Conservation (phyloP, 2,329 filamentous ascomycete species). For the Aquanectria penicillioides region DNA sequence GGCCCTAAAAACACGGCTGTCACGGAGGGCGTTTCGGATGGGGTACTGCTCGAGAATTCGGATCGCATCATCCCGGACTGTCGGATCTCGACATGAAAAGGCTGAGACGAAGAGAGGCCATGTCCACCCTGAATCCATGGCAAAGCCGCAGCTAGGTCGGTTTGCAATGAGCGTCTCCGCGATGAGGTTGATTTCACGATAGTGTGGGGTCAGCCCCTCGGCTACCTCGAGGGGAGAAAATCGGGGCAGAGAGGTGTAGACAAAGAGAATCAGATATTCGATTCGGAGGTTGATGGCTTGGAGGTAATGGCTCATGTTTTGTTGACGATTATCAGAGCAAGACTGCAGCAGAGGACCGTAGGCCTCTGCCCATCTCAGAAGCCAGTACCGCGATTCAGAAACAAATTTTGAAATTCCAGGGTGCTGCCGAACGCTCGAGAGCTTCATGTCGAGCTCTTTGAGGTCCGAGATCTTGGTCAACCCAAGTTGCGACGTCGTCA, state of each 20-base stretch:
- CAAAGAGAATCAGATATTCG: conserved; percentile 54
- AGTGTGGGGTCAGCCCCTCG: conserved; percentile 52
- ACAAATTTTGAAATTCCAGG: conserved; percentile 46
- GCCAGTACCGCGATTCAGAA: conserved; percentile 49
- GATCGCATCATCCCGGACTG: conserved; percentile 52
- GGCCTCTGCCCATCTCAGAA: conserved; percentile 52
- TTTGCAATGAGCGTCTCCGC: conserved; percentile 49
- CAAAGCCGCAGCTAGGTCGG: conserved; percentile 51
- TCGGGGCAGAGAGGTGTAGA: conserved; percentile 51
- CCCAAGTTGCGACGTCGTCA: conserved; percentile 44
- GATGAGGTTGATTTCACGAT: conserved; percentile 53
- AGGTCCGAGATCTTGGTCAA: conserved; percentile 41
- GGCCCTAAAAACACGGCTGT: conserved; percentile 52
- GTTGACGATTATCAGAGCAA: conserved; percentile 35
- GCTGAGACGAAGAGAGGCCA: conserved; percentile 56
- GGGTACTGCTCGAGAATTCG: conserved; percentile 53
- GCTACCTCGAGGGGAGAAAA: conserved; percentile 50
- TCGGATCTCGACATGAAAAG: conserved; percentile 52
- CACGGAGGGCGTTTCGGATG: conserved; percentile 55
- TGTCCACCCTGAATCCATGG: conserved; percentile 58
- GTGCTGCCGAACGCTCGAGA: conserved; percentile 45
- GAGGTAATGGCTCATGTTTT: conserved; percentile 42
- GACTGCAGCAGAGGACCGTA: conserved; percentile 49
- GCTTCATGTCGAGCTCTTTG: conserved; percentile 42
- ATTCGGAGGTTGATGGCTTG: conserved; percentile 53